These are phyloP conservation scores for Hymenoscyphus salicellus DNA, from an alignment of 2,329 filamentous ascomycete species.

Conservation along the genomic window DNA sequence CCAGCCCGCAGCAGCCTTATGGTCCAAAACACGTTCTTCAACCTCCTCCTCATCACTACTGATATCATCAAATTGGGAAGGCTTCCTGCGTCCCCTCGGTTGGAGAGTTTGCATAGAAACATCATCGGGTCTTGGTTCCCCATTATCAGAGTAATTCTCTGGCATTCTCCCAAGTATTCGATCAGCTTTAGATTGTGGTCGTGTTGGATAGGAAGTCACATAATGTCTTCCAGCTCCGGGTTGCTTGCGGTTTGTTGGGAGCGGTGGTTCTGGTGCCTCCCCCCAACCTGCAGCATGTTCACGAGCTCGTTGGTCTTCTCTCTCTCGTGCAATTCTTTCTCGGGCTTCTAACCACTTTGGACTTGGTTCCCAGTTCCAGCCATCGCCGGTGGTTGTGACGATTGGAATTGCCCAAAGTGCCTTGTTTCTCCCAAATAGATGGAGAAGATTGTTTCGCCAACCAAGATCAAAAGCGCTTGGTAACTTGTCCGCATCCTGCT, in stretches of 20 bases:
- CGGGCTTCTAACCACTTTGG: constrained; percentile 71
- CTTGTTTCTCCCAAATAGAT: constrained; percentile 75
- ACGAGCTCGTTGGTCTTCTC: constrained; percentile 58
- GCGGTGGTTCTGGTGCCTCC: constrained; percentile 17
- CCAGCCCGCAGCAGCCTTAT: constrained; percentile 30
- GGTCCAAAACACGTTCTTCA: constrained; percentile 24
- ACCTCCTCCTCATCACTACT: constrained; percentile 34
- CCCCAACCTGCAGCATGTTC: constrained; percentile 70
- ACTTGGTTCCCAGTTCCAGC: constrained; percentile 90
- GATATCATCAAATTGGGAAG: constrained; percentile 25
- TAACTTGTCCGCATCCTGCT: constrained; percentile 81
- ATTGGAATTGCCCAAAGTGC: constrained; percentile 77
- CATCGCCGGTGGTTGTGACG: constrained; percentile 82
- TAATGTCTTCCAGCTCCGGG: constrained; percentile 34
- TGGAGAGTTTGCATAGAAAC: constrained; percentile 33
- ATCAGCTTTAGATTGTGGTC: constrained; percentile 36
- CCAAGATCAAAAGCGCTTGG: constrained; percentile 94
- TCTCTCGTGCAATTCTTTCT: constrained; percentile 57
- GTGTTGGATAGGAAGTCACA: constrained; percentile 25
- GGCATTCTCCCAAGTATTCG: constrained; percentile 33
- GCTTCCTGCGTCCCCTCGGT: constrained; percentile 23
- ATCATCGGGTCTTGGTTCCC: constrained; percentile 15
- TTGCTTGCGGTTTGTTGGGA: constrained; percentile 13
- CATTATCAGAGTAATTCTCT: constrained; percentile 30
- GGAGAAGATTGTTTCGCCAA: constrained; percentile 71